A percentile compares a stretch with the other conserved stretches of the same genome.
These are phyloP conservation scores for Coemansia sp. DNA, from an alignment of 192 early-diverging fungal genomes.

Conservation along the genomic window DNA sequence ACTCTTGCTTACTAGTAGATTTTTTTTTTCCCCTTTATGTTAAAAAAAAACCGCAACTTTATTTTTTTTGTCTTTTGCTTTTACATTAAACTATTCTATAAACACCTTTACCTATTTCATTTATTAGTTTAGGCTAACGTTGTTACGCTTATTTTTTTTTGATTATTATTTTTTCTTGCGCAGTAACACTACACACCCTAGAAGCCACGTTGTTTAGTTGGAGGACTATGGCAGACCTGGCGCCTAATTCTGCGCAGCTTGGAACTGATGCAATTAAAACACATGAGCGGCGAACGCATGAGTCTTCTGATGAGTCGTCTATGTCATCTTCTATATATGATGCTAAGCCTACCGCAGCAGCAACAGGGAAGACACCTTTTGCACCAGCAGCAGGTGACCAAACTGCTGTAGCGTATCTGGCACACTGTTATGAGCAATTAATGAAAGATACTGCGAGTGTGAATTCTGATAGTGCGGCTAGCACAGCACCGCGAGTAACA, in stretches of 20 bases:
- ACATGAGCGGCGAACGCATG: background rate
- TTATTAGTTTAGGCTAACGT: background rate
- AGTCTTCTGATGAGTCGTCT: background rate
- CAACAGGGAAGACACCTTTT: conserved; percentile 41
- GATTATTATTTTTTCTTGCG: background rate
- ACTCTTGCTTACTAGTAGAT: background rate
- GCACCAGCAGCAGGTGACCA: conserved; percentile 23
- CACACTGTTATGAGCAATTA: conserved; percentile 48
- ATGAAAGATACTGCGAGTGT: conserved; percentile 32
- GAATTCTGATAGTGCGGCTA: conserved; percentile 4
- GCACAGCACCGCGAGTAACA: conserved; percentile 1
- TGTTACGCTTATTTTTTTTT: background rate
- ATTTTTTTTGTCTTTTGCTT: background rate
- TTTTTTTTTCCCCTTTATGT: background rate
- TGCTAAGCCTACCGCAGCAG: background rate
- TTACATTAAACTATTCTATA: background rate
- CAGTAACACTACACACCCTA: background rate
- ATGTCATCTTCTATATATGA: background rate
- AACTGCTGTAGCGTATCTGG: conserved; percentile 32
- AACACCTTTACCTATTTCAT: background rate
- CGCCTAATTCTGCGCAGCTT: background rate
- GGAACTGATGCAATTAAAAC: background rate
- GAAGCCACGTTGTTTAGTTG: background rate
- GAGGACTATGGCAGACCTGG: background rate
- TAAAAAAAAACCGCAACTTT: background rate